Evolutionary conservation across 352 stramenopile species (phyloP), one percentile per base, ranked within the genome.

Genomic region (Pythium biforme): DNA sequence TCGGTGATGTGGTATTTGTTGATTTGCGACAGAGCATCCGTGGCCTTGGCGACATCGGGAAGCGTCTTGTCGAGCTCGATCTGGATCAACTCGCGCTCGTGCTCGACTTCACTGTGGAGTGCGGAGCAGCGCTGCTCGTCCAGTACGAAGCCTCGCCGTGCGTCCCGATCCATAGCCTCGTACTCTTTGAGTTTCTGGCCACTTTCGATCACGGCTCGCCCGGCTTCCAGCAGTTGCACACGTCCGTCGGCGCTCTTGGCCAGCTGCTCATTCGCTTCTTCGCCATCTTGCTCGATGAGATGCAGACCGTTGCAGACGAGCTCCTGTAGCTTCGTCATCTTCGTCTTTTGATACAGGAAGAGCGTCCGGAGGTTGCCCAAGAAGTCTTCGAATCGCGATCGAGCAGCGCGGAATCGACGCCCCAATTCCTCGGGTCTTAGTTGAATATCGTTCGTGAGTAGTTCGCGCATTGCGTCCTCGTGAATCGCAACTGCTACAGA

Each of bases 1-100:
- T 91, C 82, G 14, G 82, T 85, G 53, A 91, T 92, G 47, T 90
- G 80, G 48, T 87, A 72, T 56, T 90, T 92, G 68, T 88, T 88
- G 62, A 92, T 92, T 48, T 88, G 79, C 12, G 76, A 75, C 1
- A 92, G 64, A 40, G 82, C 79, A 31, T 81, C 74, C 0, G 75
- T 92, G 1, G 82, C 82, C 31, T 77, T 71, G 10, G 74, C 53
- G 0, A 92, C 61, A 9, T 92, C 78, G 0, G 82, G 82, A 1
- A 92, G 71, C 4, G 68, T 89, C 34, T 89, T 78, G 9, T 79
- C 73, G 23, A 92, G 55, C 45, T 89, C 80, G 2, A 55, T 58
- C 58, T 89, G 73, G 49, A 92, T 88, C 10, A 65, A 56, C 1
- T 74, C 69, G 0, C 77, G 69, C 49, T 92, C 79, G 9, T 77